Evolutionary conservation across 1,284 basidiomycete species (phyloP), one percentile per base, ranked within the genome.

Genomic region (Apiotrichum laibachii): DNA sequence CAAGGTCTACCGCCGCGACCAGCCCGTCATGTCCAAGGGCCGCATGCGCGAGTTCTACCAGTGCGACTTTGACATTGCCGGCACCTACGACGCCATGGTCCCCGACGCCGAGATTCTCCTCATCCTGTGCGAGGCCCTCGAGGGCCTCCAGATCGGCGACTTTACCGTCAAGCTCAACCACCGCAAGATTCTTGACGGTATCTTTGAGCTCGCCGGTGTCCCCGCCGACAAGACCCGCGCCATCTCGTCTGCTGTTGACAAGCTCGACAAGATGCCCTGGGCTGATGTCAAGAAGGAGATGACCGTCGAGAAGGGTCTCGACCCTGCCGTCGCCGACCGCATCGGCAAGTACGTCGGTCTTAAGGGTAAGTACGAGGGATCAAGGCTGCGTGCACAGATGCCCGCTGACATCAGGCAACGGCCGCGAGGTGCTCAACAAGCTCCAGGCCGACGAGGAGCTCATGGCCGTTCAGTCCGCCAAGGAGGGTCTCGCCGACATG

Each of bases 11-110:
- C 83, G 96, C 64, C 81, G 96, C 72, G 95, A 99, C 78, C 94
- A 90, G 72, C 95, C 96, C 1, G 94, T 95, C 60, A 94, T 99
- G 89, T 89, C 88, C 55, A 99, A 99, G 80, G 95, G 95, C 5
- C 84, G 95, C 42, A 97, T 99, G 92, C 85, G 95, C 63, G 95
- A 99, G 80, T 99, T 99, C 76, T 94, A 92, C 74, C 95, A 99
- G 80, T 97, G 95, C 65, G 95, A 99, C 78, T 90, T 98, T 71
- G 96, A 99, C 78, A 94, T 99, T 64, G 86, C 90, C n/a, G 95
- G 95, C 26, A 73, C 78, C 9, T 95, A 90, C 85, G 95, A 99
- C 77, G 80, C 91, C 5, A 99, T 99, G 95, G 89, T 99, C 55
- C 92, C 95, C 16, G 96, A 99, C 73, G 89, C 92, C 1, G 96